Evolutionary conservation across 2,329 filamentous ascomycete species (phyloP).

Genomic region (Apiospora hydei): DNA sequence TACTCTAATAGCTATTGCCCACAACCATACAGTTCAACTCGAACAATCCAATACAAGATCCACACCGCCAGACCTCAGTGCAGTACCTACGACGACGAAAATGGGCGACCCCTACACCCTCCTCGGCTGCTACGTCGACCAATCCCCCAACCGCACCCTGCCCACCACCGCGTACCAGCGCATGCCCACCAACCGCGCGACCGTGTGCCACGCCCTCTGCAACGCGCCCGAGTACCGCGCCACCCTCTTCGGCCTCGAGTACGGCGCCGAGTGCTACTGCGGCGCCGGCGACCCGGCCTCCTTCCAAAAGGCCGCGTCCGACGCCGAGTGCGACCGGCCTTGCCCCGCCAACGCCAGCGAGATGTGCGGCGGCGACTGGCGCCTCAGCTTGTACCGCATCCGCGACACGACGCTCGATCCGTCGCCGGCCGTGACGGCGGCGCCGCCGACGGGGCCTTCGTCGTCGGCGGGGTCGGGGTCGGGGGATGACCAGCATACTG

Average conservation of each 20-base stretch:
- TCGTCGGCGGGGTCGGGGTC: not conserved
- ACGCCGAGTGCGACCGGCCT: not conserved
- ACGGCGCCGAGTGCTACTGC: slow-evolving; percentile 11
- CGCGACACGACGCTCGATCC: not conserved
- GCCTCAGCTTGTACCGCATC: not conserved
- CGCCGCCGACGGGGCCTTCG: not conserved
- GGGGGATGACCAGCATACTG: not conserved
- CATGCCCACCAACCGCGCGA: not conserved
- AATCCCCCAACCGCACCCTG: not conserved
- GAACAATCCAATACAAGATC: too few species aligned
- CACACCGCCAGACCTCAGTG: not conserved
- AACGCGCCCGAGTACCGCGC: not conserved
- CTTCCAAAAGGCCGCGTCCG: not conserved
- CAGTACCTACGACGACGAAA: not conserved
- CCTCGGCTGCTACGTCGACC: slow-evolving; percentile 15
- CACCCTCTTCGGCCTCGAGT: not conserved
- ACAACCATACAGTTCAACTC: not conserved
- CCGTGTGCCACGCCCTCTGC: not conserved
- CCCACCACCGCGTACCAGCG: too few species aligned
- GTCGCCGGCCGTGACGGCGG: not conserved
- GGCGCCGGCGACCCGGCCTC: not conserved
- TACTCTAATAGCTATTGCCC: not conserved
- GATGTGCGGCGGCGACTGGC: slow-evolving; percentile 3
- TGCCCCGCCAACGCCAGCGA: not conserved
- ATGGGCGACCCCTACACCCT: not conserved